Evolutionary conservation across 2,329 filamentous ascomycete genomes (phyloP).

Genomic region (Hypoxylon sp.): DNA sequence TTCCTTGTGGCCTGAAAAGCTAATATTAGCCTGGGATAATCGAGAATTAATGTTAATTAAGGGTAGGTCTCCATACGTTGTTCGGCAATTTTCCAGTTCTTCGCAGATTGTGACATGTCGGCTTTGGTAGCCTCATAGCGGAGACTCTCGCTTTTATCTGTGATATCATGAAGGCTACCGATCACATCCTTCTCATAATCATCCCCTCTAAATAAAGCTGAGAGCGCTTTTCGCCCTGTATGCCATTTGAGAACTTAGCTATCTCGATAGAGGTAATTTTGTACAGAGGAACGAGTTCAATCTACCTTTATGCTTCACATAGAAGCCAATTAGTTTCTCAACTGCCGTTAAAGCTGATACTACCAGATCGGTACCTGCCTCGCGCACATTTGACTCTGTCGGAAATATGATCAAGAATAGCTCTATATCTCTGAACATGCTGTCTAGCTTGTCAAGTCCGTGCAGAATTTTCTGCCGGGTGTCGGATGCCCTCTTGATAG

Average conservation of each 20-base stretch:
- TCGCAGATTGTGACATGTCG: conserved; percentile 14
- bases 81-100: conserved; percentile 13
- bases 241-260: background rate
- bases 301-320: conserved; percentile 14
- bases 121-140: conserved; percentile 12
- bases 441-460: no score
- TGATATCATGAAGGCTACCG: conserved; percentile 9
- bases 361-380: no score
- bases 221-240: conserved; percentile 1
- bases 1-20: conserved; percentile 1
- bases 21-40: background rate
- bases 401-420: no score
- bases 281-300: background rate
- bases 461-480: no score
- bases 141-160: conserved; percentile 3
- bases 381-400: no score
- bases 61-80: background rate
- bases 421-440: no score
- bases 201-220: conserved; percentile 13
- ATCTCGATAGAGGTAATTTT: background rate
- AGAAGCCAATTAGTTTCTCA: conserved; percentile 18
- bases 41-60: no score
- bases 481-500: no score
- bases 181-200: conserved; percentile 16
- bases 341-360: background rate